Evolutionary conservation across 768 basidiomycete genomes (phyloP), one percentile per base, ranked within the genome.

Genomic region (Cystobasidium ongulense): DNA sequence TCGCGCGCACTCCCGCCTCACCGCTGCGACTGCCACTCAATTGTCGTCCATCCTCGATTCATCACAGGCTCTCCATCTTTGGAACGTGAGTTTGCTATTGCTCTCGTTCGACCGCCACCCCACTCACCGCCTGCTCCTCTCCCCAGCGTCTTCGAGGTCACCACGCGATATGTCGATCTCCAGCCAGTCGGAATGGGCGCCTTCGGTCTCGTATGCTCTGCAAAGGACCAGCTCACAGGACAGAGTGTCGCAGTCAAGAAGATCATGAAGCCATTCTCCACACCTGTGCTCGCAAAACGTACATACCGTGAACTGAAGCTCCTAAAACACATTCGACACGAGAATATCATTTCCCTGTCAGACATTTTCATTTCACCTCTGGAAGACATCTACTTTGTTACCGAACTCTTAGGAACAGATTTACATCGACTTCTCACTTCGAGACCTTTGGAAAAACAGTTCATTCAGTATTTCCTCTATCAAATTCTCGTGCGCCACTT

Each of bases 291-390:
- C 78, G 89, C 89, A 82, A 98, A 98, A 83, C 86, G 96, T 76
- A 99, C 96, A 0, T 98, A 98, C 82, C 87, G 96, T 75, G 96
- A 99, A 83, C 86, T 99, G 79, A 99, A 99, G 83, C 86, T 99
- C 50, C 86, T 99, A 80, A 98, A 98, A 83, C 95, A 99, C 82
- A 91, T 99, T 78, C 90, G 95, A 80, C 95, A 97, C 82, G 95
- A 97, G 84, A 99, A 98, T 83, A 96, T 99, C 81, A 99, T 99
- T 86, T 95, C 92, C 78, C 86, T 99, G 71, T 91, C 89, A 82
- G 96, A 99, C 82, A 96, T 98, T 78, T 99, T 99, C 84, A 99
- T 99, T 79, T 98, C 96, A 13, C 96, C 96, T n/a, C 86, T 98
- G 25, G 96, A 99, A 81, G 75, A 79, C 74, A 98, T 95, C 78